Conservation (phyloP, 768 basidiomycete genomes). For the Neoboletus subvelutipes region DNA sequence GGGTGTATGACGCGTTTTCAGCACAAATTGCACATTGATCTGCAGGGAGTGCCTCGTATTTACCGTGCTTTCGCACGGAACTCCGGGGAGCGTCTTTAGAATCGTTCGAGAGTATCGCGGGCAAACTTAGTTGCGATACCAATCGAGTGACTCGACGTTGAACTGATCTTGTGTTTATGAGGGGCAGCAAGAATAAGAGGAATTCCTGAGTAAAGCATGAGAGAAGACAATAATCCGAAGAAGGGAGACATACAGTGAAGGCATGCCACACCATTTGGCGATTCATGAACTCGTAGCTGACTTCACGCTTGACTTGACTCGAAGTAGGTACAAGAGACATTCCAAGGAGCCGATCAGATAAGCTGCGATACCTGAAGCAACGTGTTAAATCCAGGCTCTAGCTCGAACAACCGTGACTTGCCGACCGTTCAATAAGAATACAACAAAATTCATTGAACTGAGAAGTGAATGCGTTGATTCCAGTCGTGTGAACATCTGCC, state of each 20-base stretch:
- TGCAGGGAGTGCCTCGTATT: conserved; percentile 64
- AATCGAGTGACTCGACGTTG: conserved; percentile 52
- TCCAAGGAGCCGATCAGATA: conserved; percentile 73
- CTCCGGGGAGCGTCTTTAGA: conserved; percentile 12
- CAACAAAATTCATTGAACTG: conserved; percentile 71
- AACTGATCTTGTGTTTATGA: conserved; percentile 68
- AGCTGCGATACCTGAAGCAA: conserved; percentile 73
- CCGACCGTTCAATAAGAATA: conserved; percentile 87
- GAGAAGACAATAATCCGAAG: neutral
- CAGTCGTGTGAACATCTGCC: conserved; percentile 62
- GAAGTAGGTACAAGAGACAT: conserved; percentile 76
- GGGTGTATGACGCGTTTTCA: conserved; percentile 64
- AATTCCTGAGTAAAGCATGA: conserved; percentile 73
- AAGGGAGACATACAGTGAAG: conserved; percentile 70
- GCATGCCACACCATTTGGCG: conserved; percentile 99
- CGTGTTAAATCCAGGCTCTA: neutral
- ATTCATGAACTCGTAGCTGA: conserved; percentile 99
- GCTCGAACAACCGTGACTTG: conserved; percentile 36
- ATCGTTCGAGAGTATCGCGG: conserved; percentile 36
- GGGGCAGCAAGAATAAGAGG: conserved; percentile 85
- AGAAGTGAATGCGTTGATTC: conserved; percentile 68
- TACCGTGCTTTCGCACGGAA: conserved; percentile 43
- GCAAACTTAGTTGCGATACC: conserved; percentile 21
- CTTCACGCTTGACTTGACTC: conserved; percentile 69
- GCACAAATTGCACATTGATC: conserved; percentile 91